phyloP scores from a whole-genome alignment of 2,329 filamentous ascomycete genomes.

The Pestalotiopsis fici region DNA sequence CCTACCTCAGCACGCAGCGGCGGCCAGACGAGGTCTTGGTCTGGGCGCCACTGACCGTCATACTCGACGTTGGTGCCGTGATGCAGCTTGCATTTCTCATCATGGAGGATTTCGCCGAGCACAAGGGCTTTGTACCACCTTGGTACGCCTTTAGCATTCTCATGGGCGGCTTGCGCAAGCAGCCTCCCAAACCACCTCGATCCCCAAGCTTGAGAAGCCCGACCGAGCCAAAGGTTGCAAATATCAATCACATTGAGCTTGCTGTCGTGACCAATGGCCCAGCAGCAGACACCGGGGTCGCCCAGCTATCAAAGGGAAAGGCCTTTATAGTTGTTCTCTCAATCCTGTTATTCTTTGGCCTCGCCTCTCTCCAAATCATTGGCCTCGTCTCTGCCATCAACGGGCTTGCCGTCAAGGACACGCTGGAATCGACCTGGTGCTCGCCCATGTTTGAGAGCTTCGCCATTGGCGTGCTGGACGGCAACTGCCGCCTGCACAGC shows the following conservation, averaged over 20 bases:
- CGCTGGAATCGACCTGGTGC: slow-evolving; percentile 13
- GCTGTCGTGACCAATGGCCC: no score
- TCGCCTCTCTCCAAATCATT: slow-evolving; percentile 14
- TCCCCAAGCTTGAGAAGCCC: not conserved
- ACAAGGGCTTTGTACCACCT: not conserved
- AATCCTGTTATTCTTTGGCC: slow-evolving; percentile 8
- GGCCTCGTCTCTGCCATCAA: slow-evolving; percentile 11
- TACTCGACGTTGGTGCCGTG: slow-evolving; percentile 16
- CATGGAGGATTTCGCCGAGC: slow-evolving; percentile 4
- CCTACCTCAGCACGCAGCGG: slow-evolving; percentile 15
- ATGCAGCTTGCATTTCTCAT: slow-evolving; percentile 19
- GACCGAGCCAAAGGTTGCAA: not conserved
- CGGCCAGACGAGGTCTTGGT: slow-evolving; percentile 14
- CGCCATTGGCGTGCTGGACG: slow-evolving; percentile 8
- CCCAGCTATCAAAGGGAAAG: slow-evolving; percentile 1
- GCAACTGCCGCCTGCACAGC: slow-evolving; percentile 7
- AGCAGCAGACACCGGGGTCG: not conserved
- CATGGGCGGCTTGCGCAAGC: not conserved
- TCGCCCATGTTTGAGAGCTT: slow-evolving; percentile 16
- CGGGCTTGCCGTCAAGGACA: not conserved
- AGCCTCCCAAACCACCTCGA: not conserved
- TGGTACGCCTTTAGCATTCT: not conserved
- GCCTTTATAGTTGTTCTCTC: slow-evolving; percentile 14
- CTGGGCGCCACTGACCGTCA: slow-evolving; percentile 15
- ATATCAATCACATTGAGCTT: not conserved